phyloP scores from a whole-genome alignment of 345 rosid species.

The Aegle marmelos region DNA sequence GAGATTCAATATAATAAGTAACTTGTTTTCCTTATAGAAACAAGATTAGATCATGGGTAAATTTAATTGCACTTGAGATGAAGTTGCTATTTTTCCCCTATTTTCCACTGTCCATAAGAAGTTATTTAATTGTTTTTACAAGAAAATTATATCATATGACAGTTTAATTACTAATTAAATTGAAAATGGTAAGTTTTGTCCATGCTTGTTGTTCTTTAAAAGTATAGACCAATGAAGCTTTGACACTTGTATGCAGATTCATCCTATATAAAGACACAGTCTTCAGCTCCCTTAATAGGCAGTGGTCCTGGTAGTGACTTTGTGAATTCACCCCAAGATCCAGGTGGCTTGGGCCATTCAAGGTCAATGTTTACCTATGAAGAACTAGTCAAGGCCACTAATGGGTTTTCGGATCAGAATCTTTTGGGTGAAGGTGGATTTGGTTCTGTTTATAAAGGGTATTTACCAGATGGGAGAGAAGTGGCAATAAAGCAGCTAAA shows the following conservation, averaged over 20 bases:
- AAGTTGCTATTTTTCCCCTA: background rate
- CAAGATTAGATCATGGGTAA: background rate
- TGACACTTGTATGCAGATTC: conserved; percentile 49
- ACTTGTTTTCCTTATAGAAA: background rate
- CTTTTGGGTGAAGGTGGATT: conserved; percentile 95
- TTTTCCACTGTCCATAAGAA: background rate
- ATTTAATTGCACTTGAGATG: background rate
- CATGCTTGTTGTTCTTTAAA: background rate
- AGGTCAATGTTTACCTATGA: conserved; percentile 67
- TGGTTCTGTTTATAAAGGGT: conserved; percentile 85
- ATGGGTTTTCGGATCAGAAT: conserved; percentile 74
- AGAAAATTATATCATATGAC: background rate
- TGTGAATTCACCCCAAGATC: conserved; percentile 45
- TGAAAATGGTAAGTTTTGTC: background rate
- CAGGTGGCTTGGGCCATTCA: conserved; percentile 74
- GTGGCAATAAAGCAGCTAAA: conserved; percentile 89
- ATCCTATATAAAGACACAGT: conserved; percentile 39
- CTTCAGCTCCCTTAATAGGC: conserved; percentile 65
- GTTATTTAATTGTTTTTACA: background rate
- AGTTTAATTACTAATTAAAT: background rate
- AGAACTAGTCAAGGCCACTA: conserved; percentile 66
- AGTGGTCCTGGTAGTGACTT: conserved; percentile 59
- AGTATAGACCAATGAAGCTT: background rate
- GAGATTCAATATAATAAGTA: background rate
- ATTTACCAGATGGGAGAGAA: conserved; percentile 76